Percentiles rank a stretch among this genome's conserved stretches.
These are phyloP conservation scores for Rhododendron ferrugineum DNA, from an alignment of 148 eudicot genomes.

Conservation along the genomic window DNA sequence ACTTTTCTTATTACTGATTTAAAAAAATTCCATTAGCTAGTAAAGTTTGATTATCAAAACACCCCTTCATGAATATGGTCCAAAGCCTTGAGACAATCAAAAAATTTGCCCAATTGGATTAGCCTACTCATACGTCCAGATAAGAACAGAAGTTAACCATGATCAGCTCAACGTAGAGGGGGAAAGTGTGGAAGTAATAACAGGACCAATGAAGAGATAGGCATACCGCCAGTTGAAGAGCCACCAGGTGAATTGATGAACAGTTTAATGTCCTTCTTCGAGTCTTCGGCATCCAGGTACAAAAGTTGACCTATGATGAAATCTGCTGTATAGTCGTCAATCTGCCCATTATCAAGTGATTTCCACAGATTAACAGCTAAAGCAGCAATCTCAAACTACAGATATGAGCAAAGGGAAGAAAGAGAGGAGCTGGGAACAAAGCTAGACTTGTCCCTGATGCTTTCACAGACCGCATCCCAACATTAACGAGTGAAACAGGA, in stretches of 20 bases:
- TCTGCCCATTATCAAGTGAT: conserved; percentile 41
- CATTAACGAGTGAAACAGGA: neutral
- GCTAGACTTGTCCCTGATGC: neutral
- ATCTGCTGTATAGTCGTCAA: conserved; percentile 84
- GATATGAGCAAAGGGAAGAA: neutral
- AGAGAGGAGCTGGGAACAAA: neutral
- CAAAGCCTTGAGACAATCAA: neutral
- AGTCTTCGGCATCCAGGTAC: conserved; percentile 84
- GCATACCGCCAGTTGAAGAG: conserved; percentile 77
- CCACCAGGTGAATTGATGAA: conserved; percentile 96
- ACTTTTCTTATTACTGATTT: neutral
- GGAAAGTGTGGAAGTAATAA: neutral
- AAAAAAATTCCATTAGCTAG: neutral
- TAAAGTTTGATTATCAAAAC: neutral
- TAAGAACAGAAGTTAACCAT: neutral
- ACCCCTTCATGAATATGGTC: neutral
- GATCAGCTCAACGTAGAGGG: neutral
- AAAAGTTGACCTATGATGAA: conserved; percentile 84
- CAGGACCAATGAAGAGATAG: neutral
- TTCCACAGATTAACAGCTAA: neutral
- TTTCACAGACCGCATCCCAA: neutral
- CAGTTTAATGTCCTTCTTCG: conserved; percentile 65
- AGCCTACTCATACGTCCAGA: neutral
- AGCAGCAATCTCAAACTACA: neutral
- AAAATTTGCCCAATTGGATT: neutral